Base-by-base conservation (phyloP, 345 rosid genomes). In the Citrus medica region DNA sequence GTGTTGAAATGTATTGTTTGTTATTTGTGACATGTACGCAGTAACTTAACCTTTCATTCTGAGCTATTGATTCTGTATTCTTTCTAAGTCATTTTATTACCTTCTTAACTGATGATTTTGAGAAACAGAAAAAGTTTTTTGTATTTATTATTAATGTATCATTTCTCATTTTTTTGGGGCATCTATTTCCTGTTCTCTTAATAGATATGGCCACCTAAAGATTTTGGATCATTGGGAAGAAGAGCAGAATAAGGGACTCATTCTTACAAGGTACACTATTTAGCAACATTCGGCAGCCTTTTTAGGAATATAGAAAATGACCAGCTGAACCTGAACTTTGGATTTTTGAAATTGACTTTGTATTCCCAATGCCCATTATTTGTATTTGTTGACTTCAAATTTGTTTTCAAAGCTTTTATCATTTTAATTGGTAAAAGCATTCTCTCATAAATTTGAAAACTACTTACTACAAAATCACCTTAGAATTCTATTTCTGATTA, bases 121-220 rank as follows among this genome's bases (percentile, higher is more conserved):
- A 61, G 33, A 14, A 61, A 61, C 32, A 61, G 2, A 59, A 28
- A 63, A 1, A 3, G 30, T 13, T 30, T 12, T 33, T 63, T 63
- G 67, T 8, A 63, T 14, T 28, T 3, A 28, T 13, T 63, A 27
- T 28, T 28, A 33, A 30, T 63, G 19, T 6, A 28, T 30, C 67
- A 30, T 6, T 5, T 30, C 17, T 33, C 17, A 0, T 61, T 25
- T 9, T 46, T 46, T 46, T 12, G 0, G 1, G 33, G 1, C 17
- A 1, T 27, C 67, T 6, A 33, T 30, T 28, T 63, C 38, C 38
- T 30, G n/a, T 12, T 68, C 40, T 74, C 4, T 51, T 74, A 46
- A 71, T 70, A 92, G 93, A 68, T 88, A 71, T 92, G 88, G 92
- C 95, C 92, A 12, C 86, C 73, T 60, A 78, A 79, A 79, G 88